A percentile compares a stretch with the other conserved stretches of the same genome.
Conservation (phyloP, 1,284 basidiomycete genomes). For the Rhodotorula sp. region DNA sequence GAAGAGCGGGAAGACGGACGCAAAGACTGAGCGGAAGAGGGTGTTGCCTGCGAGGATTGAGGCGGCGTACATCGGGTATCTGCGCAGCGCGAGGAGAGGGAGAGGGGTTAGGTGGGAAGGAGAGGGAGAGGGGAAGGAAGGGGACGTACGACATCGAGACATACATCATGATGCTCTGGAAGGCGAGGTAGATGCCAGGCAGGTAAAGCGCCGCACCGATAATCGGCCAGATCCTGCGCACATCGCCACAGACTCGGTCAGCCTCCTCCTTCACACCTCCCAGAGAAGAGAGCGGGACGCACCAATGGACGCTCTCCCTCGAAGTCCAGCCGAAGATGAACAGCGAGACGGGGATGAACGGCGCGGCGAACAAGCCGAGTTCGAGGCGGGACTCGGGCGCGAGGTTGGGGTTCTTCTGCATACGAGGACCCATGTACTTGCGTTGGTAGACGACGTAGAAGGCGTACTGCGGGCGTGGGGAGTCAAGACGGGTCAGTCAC, state of each 20-base stretch:
- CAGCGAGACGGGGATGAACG: constrained; percentile 23
- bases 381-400: constrained; percentile 29
- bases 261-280: not conserved
- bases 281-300: not conserved
- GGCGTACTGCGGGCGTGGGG: constrained; percentile 21
- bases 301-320: constrained; percentile 19
- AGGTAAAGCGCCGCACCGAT: constrained; percentile 35
- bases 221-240: constrained; percentile 26
- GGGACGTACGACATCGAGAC: constrained; percentile 52
- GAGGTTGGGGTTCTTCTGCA: constrained; percentile 17
- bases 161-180: constrained; percentile 16
- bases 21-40: constrained; percentile 32
- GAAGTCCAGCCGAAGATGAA: constrained; percentile 37
- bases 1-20: constrained; percentile 39
- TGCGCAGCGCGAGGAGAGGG: constrained; percentile 1
- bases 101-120: not conserved
- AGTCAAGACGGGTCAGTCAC: not conserved
- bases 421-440: constrained; percentile 14
- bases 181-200: constrained; percentile 12
- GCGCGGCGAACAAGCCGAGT: constrained; percentile 9
- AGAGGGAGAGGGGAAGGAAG: constrained; percentile 3
- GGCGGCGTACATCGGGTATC: constrained; percentile 28
- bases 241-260: not conserved
- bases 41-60: constrained; percentile 38
- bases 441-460: constrained; percentile 33